Evolutionary conservation across 176 grass and related monocot genomes (phyloP).

Genomic region (Lolium rigidum): DNA sequence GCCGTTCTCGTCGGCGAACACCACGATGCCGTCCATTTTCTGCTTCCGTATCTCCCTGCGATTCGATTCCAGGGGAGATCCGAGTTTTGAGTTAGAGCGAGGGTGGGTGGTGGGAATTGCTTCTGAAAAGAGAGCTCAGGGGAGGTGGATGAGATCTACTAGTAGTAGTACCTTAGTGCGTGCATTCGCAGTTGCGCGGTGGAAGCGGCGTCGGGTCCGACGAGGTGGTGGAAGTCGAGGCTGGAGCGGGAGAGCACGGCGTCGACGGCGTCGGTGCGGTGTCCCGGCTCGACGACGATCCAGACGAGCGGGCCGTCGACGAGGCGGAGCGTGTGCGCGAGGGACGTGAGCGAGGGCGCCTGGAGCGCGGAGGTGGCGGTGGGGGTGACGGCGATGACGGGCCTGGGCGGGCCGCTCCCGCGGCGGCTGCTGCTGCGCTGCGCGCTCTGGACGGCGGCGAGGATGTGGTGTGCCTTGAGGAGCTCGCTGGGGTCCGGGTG

Average conservation of each 20-base stretch:
- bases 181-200: slow-evolving; percentile 55
- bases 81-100: not conserved
- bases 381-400: slow-evolving; percentile 66
- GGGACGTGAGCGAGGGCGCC: slow-evolving; percentile 56
- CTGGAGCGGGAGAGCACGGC: slow-evolving; percentile 59
- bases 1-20: slow-evolving; percentile 97
- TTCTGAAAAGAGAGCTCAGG: not conserved
- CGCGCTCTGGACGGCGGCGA: slow-evolving; percentile 70
- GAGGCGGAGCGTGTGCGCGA: slow-evolving; percentile 69
- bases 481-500: slow-evolving; percentile 73
- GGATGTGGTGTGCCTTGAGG: slow-evolving; percentile 77
- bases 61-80: not conserved
- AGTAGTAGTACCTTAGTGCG: slow-evolving; percentile 65
- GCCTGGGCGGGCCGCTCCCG: slow-evolving; percentile 25
- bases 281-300: slow-evolving; percentile 68
- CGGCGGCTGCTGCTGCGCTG: slow-evolving; percentile 55
- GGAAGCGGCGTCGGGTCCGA: slow-evolving; percentile 35
- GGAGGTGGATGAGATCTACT: slow-evolving; percentile 45
- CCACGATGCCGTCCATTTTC: slow-evolving; percentile 73
- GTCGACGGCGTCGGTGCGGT: slow-evolving; percentile 61
- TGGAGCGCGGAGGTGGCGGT: slow-evolving; percentile 59
- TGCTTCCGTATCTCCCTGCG: slow-evolving; percentile 60
- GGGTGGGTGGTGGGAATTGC: not conserved
- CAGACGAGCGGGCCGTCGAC: slow-evolving; percentile 54
- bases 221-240: slow-evolving; percentile 60